Evolutionary conservation across 495 filamentous ascomycete genomes (phyloP).

Genomic region (Aspergillus wentii): DNA sequence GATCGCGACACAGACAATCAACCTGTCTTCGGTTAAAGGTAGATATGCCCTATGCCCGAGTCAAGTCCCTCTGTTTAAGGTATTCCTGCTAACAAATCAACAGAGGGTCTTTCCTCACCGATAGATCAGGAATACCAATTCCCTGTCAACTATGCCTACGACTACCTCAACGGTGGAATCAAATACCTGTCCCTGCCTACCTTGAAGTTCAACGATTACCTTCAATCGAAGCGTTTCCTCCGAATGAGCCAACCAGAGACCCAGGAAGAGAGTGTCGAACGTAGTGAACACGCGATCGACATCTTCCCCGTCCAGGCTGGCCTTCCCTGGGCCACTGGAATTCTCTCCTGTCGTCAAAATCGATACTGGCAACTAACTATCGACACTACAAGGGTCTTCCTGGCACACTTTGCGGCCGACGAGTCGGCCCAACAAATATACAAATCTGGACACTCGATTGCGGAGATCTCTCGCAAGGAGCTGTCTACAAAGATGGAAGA

Average conservation of each 20-base stretch:
- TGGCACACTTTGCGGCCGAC: too few species aligned
- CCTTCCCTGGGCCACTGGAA: conserved; percentile 3
- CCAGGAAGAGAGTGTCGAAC: background rate
- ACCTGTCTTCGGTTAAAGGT: too few species aligned
- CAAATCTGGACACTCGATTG: conserved; percentile 1
- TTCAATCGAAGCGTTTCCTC: too few species aligned
- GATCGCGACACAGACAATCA: too few species aligned
- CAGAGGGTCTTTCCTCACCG: background rate
- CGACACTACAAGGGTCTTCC: too few species aligned
- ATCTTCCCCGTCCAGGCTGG: conserved; percentile 1
- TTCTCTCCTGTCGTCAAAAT: conserved; percentile 4
- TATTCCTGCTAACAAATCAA: too few species aligned
- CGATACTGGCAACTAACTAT: background rate
- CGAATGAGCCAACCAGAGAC: too few species aligned
- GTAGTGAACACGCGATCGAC: conserved; percentile 2
- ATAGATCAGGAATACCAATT: conserved; percentile 2
- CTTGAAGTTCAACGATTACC: conserved; percentile 1
- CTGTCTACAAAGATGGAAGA: conserved; percentile 1
- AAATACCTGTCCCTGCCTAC: background rate
- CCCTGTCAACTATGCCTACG: conserved; percentile 2
- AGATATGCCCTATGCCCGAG: too few species aligned
- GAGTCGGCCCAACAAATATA: background rate
- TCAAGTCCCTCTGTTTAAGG: too few species aligned
- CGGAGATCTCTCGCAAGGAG: conserved; percentile 2
- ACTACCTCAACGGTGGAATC: conserved; percentile 3